Evolutionary conservation across 1,284 basidiomycete species (phyloP), one percentile per base, ranked within the genome.

Genomic region (Salmacisia buchloeana): DNA sequence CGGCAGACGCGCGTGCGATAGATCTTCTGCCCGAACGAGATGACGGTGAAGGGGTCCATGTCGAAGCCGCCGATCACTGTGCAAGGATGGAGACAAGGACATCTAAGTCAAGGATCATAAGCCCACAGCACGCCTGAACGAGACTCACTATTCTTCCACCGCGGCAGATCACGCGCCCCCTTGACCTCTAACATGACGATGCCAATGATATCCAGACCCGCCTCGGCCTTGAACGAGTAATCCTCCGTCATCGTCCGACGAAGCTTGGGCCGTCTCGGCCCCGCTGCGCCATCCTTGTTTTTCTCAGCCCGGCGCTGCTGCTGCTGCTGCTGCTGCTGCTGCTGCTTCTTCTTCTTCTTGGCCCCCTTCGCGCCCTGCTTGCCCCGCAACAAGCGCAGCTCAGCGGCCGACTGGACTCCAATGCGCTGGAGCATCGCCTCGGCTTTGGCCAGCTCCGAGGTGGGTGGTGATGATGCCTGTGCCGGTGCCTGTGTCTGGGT

Each of bases 31-130:
- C 93, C 91, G 71, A 98, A 97, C 2, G 91, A 93, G 69, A 94
- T 86, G 69, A 98, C 92, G 15, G 92, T 90, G 75, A 97, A 97
- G 0, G 93, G 93, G 74, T 98, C 93, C 93, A 97, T 97, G 77
- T 97, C 94, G 86, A 88, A 93, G 0, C 89, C 89, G 0, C 86
- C 89, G 2, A 69, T 64, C 4, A 68, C 41, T 34, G 12, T 25
- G 38, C 27, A 38, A 59, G 35, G 36, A 12, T 34, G 7, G 29
- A 27, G 23, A n/a, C 10, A 49, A 25, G 6, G 45, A 7, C 18
- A 13, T n/a, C 6, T 18, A 31, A 57, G 34, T 54, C 31, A 15
- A 18, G 5, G 54, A n/a, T 7, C 9, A 33, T 7, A 25, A 35
- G 54, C 12, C 2, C 36, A 9, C 9, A 38, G 36, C 10, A 38